Evolutionary conservation across 2,329 filamentous ascomycete species (phyloP), one percentile per base, ranked within the genome.

Genomic region (Phialophora verrucosa): DNA sequence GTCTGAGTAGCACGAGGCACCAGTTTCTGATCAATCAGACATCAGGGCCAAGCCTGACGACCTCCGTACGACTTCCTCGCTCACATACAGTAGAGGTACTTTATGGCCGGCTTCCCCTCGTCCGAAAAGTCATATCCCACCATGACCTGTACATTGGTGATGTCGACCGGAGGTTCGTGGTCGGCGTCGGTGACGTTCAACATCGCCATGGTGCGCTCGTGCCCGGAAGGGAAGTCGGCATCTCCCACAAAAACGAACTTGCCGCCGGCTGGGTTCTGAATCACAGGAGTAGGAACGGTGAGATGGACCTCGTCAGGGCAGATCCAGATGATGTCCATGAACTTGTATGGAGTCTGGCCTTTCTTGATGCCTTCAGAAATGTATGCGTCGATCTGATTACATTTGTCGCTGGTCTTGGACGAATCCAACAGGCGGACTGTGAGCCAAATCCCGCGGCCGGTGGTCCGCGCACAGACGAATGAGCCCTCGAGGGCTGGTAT

Each of bases 121-220:
- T 29, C 20, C n/a, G 49, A 29, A 23, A 11, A 10, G 20, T 23
- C 20, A 31, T 38, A 38, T 32, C 29, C 54, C 27, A 38, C 54
- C 54, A 23, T 32, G 31, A 38, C 54, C 54, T 57, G 54, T 3
- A 57, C 31, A 20, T 38, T 57, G 17, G 20, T 12, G 31, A 35
- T 23, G 11, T 23, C 20, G 31, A 57, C 8, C n/a, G 29, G 54
- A n/a, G 29, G 29, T 1, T 32, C 11, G 32, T 57, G 32, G 23
- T 12, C 20, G 1, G 27, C 32, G 29, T 57, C 54, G 7, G 54
- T 23, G 27, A 38, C 54, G 25, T 51, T 51, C 49, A 51, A 51
- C 49, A 51, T 51, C 49, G 49, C 49, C 20, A 51, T 51, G 20
- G 49, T 44, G 17, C 38, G 38, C 38, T n/a, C 38, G 38, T 44